Percentiles rank a stretch among this genome's conserved stretches.
These are phyloP conservation scores for Leccinum broughii DNA, from an alignment of 768 basidiomycete species.

Conservation along the genomic window DNA sequence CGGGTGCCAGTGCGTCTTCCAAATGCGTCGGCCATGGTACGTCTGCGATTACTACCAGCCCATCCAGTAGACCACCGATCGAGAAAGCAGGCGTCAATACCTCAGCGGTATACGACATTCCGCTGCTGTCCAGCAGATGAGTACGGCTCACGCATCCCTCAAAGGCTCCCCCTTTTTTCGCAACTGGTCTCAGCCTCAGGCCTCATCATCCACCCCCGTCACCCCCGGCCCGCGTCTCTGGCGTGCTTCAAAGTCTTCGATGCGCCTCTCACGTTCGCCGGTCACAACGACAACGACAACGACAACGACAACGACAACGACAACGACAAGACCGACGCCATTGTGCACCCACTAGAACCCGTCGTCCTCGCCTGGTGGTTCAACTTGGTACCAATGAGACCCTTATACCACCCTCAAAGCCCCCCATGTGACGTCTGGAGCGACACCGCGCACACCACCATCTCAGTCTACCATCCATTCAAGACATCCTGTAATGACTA, in stretches of 20 bases:
- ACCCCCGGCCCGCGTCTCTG: slow-evolving; percentile 1
- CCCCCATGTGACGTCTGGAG: slow-evolving; percentile 46
- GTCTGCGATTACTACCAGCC: background rate
- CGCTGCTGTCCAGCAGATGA: slow-evolving; percentile 26
- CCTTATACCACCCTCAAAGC: slow-evolving; percentile 39
- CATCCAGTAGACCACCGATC: slow-evolving; percentile 15
- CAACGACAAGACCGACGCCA: too few relatives aligned
- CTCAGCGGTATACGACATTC: slow-evolving; percentile 3
- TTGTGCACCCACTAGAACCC: too few relatives aligned
- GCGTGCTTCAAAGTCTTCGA: too few relatives aligned
- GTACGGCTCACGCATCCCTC: slow-evolving; percentile 16
- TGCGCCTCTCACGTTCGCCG: background rate
- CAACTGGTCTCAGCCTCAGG: slow-evolving; percentile 20
- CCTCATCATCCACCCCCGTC: slow-evolving; percentile 25
- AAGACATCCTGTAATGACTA: slow-evolving; percentile 54
- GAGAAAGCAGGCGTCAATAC: slow-evolving; percentile 26
- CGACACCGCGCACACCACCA: background rate
- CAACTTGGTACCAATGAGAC: slow-evolving; percentile 47
- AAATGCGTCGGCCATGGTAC: background rate
- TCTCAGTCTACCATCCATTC: slow-evolving; percentile 43
- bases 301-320: too few relatives aligned
- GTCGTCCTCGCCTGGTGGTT: too few relatives aligned
- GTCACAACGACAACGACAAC: background rate
- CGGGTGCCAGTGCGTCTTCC: background rate
- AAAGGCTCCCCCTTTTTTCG: slow-evolving; percentile 12